These are phyloP conservation scores for Nannizziopsis barbatae DNA, from an alignment of 2,329 filamentous ascomycete genomes.

Conservation along the genomic window DNA sequence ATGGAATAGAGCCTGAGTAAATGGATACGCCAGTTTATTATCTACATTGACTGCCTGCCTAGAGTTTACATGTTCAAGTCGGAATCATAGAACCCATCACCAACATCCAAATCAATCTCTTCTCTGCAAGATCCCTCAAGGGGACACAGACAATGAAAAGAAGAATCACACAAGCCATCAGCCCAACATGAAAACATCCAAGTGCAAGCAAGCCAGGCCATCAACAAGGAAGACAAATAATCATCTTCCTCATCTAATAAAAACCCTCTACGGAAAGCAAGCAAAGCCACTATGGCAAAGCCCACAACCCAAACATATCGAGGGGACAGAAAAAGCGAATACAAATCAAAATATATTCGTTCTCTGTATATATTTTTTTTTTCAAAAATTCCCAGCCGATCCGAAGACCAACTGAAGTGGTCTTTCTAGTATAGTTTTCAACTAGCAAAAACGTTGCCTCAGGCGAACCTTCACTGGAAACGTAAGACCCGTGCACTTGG, in stretches of 20 bases:
- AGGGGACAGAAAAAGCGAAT: neutral
- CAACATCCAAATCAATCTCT: no score
- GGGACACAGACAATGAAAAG: conserved; percentile 18
- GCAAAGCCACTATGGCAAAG: neutral
- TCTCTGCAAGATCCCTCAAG: conserved; percentile 15
- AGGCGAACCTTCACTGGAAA: conserved; percentile 73
- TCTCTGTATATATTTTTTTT: conserved; percentile 20
- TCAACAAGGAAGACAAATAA: neutral
- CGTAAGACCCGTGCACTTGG: conserved; percentile 63
- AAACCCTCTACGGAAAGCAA: neutral
- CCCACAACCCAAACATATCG: neutral
- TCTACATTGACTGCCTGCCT: no score
- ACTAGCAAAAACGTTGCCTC: conserved; percentile 77
- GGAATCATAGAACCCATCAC: no score
- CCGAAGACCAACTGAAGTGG: conserved; percentile 59
- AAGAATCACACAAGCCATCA: neutral
- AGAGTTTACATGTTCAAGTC: no score
- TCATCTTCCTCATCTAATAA: no score
- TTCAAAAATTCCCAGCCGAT: conserved; percentile 69
- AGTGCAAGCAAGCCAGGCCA: neutral
- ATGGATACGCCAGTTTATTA: no score
- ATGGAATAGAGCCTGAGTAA: no score
- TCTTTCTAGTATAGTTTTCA: conserved; percentile 61
- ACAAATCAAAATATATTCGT: neutral
- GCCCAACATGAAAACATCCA: neutral